These are phyloP conservation scores for Aspergillus sp. DNA, from an alignment of 2,329 filamentous ascomycete genomes.

Conservation along the genomic window DNA sequence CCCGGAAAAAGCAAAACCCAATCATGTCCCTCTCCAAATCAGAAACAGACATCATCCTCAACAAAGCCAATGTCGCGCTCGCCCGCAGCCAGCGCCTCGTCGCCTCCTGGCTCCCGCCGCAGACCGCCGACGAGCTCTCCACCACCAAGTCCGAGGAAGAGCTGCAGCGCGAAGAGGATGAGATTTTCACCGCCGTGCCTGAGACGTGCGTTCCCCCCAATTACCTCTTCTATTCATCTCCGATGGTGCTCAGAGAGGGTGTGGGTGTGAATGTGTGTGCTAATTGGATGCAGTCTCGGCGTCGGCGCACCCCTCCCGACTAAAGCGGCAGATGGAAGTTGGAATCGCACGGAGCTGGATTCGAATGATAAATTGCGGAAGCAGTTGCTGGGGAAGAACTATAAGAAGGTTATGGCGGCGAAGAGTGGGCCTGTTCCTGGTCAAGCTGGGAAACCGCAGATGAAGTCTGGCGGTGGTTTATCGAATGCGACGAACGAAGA, in stretches of 20 bases:
- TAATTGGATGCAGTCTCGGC: conserved; percentile 39
- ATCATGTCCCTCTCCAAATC: conserved; percentile 33
- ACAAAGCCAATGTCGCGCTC: conserved; percentile 53
- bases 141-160: conserved; percentile 44
- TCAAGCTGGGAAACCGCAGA: conserved; percentile 25
- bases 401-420: conserved; percentile 40
- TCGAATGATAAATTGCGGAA: conserved; percentile 47
- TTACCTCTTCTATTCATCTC: conserved; percentile 3
- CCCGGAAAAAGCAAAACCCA: background rate
- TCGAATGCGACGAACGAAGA: conserved; percentile 10
- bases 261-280: background rate
- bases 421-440: conserved; percentile 9
- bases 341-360: conserved; percentile 39
- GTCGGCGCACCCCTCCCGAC: conserved; percentile 48
- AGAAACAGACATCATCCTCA: conserved; percentile 56
- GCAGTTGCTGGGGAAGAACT: conserved; percentile 46
- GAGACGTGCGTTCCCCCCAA: conserved; percentile 46
- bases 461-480: background rate
- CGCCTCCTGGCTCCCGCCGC: conserved; percentile 57
- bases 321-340: conserved; percentile 39
- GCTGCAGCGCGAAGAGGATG: conserved; percentile 52
- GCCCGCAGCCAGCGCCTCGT: conserved; percentile 55
- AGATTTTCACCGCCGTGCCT: conserved; percentile 53
- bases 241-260: background rate
- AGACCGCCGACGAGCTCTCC: conserved; percentile 36